Conservation (phyloP, 148 eudicot species). For the Rhododendron griersonianum region DNA sequence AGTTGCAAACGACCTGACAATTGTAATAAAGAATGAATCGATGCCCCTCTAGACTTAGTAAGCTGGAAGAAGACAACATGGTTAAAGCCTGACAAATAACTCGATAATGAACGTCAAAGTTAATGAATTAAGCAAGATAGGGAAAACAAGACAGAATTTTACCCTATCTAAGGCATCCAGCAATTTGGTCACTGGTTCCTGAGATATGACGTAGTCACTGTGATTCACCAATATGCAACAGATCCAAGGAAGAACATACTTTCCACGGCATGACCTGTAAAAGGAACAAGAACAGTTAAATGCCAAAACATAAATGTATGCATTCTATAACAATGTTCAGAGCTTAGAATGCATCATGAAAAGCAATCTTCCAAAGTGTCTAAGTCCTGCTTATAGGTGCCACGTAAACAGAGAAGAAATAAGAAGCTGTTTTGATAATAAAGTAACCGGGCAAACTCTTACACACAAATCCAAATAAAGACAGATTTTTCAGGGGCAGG, state of each 20-base stretch:
- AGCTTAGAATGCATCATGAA: background rate
- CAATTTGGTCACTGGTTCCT: conserved; percentile 13
- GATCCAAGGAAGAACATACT: conserved; percentile 85
- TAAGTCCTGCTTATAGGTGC: background rate
- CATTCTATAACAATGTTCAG: background rate
- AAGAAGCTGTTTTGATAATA: background rate
- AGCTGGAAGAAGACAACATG: conserved; percentile 34
- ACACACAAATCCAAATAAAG: background rate
- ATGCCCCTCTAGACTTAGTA: conserved; percentile 44
- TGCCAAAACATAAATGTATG: background rate
- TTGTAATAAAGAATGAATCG: conserved; percentile 52
- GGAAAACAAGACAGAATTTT: conserved; percentile 3
- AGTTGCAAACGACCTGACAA: conserved; percentile 92
- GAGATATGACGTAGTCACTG: conserved; percentile 39
- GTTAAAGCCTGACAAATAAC: background rate
- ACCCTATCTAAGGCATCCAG: conserved; percentile 71
- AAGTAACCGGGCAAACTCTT: background rate
- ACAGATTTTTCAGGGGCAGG: background rate
- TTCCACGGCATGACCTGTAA: conserved; percentile 58
- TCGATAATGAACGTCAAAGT: background rate
- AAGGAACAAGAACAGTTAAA: conserved; percentile 9
- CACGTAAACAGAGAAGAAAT: background rate
- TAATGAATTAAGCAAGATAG: background rate
- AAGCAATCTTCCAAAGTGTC: background rate
- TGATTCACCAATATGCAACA: conserved; percentile 63